These are phyloP conservation scores for Xylaria acuta DNA, from an alignment of 495 filamentous ascomycete genomes.

Conservation along the genomic window DNA sequence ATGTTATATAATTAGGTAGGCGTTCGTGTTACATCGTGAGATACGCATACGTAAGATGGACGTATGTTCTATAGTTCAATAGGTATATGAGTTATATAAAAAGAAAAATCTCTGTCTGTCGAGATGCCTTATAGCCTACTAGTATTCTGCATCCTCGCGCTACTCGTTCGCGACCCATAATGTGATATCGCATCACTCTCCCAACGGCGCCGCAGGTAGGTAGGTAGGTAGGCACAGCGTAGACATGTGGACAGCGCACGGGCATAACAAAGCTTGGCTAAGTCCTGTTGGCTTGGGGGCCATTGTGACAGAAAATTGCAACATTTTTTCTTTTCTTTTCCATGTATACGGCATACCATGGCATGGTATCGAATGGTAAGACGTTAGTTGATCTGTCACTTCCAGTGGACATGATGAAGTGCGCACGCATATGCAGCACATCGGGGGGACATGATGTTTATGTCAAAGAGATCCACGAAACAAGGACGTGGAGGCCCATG, in stretches of 20 bases:
- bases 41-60: neutral
- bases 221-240: neutral
- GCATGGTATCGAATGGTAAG: neutral
- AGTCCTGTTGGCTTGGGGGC: conserved; percentile 1
- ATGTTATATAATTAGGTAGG: neutral
- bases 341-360: neutral
- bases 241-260: conserved; percentile 20
- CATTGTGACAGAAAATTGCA: neutral
- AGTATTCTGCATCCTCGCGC: neutral
- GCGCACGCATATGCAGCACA: conserved; percentile 1
- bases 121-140: neutral
- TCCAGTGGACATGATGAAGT: neutral
- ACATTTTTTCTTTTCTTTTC: neutral
- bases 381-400: neutral
- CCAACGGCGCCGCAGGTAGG: neutral
- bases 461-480: conserved; percentile 14
- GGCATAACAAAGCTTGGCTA: conserved; percentile 24
- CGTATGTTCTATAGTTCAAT: neutral
- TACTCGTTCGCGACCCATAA: neutral
- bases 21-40: neutral
- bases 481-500: neutral
- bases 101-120: neutral
- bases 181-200: neutral
- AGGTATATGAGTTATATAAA: neutral
- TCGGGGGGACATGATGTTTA: neutral